Base-by-base conservation (phyloP, 495 filamentous ascomycete species). In the Neurospora discreta region DNA sequence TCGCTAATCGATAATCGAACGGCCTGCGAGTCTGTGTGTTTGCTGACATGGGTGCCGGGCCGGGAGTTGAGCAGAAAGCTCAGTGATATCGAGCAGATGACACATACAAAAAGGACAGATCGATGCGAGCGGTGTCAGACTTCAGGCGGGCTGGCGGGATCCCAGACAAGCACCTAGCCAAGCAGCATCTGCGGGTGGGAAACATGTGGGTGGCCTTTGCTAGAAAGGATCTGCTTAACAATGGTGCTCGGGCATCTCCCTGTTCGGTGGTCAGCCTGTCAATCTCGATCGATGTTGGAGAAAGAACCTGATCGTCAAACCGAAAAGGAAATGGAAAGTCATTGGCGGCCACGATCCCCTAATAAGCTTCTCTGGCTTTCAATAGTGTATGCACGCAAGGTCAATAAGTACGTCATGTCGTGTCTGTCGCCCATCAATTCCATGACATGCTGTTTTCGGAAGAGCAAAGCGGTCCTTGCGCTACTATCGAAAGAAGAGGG, bases 1-100 rank as follows among this genome's bases (percentile, higher is more conserved):
- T 52, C 69, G 72, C 69, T 73, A 73, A 69, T 79, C 78, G 78
- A 77, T 80, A 80, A 80, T 80, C 78, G 78, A 80, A 74, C 75
- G 75, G 70, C 72, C 70, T 70, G 68, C 71, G 74, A 60, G 71
- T 75, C 68, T 70, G 41, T 73, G 52, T 26, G 52, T 26, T 13
- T 65, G 52, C 52, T 36, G 52, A 65, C 52, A 65, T 65, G 52
- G 52, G 52, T 60, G 52, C 11, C 52, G 52, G 52, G 52, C 33
- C 33, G 33, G 33, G 33, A 36, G 52, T 2, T 65, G 52, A 65
- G 52, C 15, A 60, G 30, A 60, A 60, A 60, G 52, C 52, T 18
- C 26, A 60, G 15, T 60, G 15, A 26, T 65, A 60, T 60, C 52
- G 52, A 60, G 52, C 30, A 60, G 11, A 60, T 60, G 23, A 60